Percentiles rank a stretch among this genome's conserved stretches.
phyloP scores from a whole-genome alignment of 1,284 basidiomycete genomes.

The Malassezia psittaci region DNA sequence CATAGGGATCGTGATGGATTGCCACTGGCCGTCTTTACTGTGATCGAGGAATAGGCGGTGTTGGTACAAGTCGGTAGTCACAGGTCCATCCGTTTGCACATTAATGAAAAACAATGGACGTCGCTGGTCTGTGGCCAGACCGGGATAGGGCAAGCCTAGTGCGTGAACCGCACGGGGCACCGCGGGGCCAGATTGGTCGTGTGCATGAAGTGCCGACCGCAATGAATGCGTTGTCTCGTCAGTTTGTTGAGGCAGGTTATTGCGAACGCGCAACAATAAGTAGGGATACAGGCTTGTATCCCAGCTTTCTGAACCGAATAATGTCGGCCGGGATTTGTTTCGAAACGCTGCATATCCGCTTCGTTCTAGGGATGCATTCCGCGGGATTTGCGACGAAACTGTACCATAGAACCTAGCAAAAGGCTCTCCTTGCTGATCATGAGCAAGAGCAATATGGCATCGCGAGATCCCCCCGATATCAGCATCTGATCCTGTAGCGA shows the following conservation, averaged over 20 bases:
- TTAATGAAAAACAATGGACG: constrained; percentile 59
- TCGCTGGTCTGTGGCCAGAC: constrained; percentile 18
- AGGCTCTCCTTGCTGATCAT: constrained; percentile 11
- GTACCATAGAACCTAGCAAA: constrained; percentile 47
- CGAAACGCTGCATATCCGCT: constrained; percentile 64
- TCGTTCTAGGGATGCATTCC: constrained; percentile 44
- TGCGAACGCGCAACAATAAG: constrained; percentile 64
- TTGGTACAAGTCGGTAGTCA: constrained; percentile 67
- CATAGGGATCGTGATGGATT: constrained; percentile 75
- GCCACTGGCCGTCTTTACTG: constrained; percentile 62
- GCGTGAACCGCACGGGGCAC: constrained; percentile 32
- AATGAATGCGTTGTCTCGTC: constrained; percentile 6
- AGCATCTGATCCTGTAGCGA: constrained; percentile 66
- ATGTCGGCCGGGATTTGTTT: constrained; percentile 57
- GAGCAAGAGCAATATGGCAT: constrained; percentile 29
- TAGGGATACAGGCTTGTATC: constrained; percentile 69
- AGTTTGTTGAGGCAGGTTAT: constrained; percentile 27
- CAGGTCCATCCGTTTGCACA: constrained; percentile 66
- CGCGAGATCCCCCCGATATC: constrained; percentile 78
- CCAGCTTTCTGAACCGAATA: constrained; percentile 71
- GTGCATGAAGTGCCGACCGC: constrained; percentile 30
- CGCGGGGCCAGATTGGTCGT: constrained; percentile 25
- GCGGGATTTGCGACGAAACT: constrained; percentile 44
- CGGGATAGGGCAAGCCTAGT: constrained; percentile 18
- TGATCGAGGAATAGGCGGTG: constrained; percentile 69